Conservation (phyloP, 176 grass and related monocot species). For the Olyra latifolia region DNA sequence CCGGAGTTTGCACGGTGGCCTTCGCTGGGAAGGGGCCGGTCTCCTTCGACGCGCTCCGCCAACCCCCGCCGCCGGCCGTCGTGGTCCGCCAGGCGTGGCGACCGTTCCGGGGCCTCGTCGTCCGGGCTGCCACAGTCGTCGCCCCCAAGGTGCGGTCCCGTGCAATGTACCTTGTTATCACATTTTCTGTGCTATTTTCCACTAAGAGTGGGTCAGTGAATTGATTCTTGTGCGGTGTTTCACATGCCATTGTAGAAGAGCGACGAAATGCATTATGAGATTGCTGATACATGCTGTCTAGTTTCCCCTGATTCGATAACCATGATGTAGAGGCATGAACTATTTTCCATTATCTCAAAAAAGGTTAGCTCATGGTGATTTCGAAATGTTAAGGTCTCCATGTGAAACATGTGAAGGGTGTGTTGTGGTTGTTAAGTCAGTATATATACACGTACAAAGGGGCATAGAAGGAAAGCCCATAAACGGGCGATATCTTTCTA, state of each 20-base stretch:
- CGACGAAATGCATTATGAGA: neutral
- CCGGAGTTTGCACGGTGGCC: neutral
- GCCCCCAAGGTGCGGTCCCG: slow-evolving; percentile 57
- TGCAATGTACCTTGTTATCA: slow-evolving; percentile 6
- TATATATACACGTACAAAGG: too few species aligned
- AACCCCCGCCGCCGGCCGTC: neutral
- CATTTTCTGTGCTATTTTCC: neutral
- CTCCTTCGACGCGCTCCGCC: neutral
- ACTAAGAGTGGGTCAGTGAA: neutral
- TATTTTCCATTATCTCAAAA: too few species aligned
- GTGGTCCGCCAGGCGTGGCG: neutral
- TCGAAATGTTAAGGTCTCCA: neutral
- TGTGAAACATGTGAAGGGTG: neutral
- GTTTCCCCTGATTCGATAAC: neutral
- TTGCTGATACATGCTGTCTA: neutral
- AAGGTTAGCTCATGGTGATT: neutral
- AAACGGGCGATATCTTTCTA: too few species aligned
- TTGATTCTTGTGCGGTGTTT: neutral
- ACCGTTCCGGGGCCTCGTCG: slow-evolving; percentile 37
- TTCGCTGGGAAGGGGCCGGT: slow-evolving; percentile 12
- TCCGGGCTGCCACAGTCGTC: slow-evolving; percentile 62
- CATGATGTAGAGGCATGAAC: neutral
- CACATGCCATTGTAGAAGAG: neutral
- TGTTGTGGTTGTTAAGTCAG: too few species aligned
- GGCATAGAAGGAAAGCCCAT: too few species aligned